Percentiles rank a stretch among this genome's conserved stretches.
Conservation (phyloP, 1,139 yeast genomes). For the Zygosaccharomyces pseudobailii region DNA sequence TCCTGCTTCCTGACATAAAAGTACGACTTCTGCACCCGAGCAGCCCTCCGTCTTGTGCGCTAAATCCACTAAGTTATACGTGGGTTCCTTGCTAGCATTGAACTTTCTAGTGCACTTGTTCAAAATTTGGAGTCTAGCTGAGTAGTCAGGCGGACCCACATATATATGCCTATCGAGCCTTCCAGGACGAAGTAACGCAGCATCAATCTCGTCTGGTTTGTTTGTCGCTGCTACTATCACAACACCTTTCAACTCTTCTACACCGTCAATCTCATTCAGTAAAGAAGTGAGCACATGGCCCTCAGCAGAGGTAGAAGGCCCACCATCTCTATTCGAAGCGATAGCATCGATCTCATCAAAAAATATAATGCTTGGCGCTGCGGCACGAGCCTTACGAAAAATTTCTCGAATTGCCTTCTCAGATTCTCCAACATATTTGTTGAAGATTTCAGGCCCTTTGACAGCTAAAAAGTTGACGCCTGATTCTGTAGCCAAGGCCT, state of each 20-base stretch:
- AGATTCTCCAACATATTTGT: conserved; percentile 91
- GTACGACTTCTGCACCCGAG: conserved; percentile 93
- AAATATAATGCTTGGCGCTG: conserved; percentile 86
- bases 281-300: conserved; percentile 84
- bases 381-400: conserved; percentile 87
- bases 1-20: conserved; percentile 93
- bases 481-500: conserved; percentile 91
- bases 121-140: conserved; percentile 73
- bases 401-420: conserved; percentile 86
- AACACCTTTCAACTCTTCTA: conserved; percentile 88
- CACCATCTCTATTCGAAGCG: conserved; percentile 65
- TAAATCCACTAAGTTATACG: conserved; percentile 48
- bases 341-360: conserved; percentile 96
- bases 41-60: conserved; percentile 75
- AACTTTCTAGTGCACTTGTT: conserved; percentile 60
- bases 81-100: conserved; percentile 37
- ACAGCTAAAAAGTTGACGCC: conserved; percentile 90
- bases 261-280: conserved; percentile 92
- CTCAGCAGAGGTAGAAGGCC: conserved; percentile 61
- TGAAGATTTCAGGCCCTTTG: conserved; percentile 92
- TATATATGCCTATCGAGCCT: conserved; percentile 87
- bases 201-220: conserved; percentile 86
- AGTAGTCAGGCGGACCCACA: conserved; percentile 83
- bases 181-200: conserved; percentile 91
- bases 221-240: conserved; percentile 94